phyloP scores from a whole-genome alignment of 495 filamentous ascomycete species.

The Cairneyella variabilis region DNA sequence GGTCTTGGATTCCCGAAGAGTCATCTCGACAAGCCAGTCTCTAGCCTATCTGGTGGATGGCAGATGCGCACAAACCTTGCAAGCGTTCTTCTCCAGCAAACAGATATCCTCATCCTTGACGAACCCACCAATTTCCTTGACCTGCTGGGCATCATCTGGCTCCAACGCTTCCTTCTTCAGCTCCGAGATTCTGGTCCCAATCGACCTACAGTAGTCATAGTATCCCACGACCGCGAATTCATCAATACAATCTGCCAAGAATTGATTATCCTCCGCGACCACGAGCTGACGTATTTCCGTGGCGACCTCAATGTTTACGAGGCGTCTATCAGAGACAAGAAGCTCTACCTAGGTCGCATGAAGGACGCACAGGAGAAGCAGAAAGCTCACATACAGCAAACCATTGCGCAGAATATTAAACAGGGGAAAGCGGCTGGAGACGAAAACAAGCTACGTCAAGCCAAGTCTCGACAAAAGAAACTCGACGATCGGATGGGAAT shows the following conservation, averaged over 20 bases:
- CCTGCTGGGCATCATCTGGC: slow-evolving; percentile 77
- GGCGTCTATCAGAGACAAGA: slow-evolving; percentile 58
- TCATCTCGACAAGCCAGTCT: slow-evolving; percentile 50
- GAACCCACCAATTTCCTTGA: slow-evolving; percentile 87
- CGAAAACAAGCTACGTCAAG: slow-evolving; percentile 74
- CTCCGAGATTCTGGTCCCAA: slow-evolving; percentile 38
- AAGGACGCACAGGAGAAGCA: slow-evolving; percentile 76
- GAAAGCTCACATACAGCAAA: slow-evolving; percentile 70
- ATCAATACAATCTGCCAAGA: slow-evolving; percentile 67
- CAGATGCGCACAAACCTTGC: slow-evolving; percentile 69
- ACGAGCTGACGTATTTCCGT: slow-evolving; percentile 61
- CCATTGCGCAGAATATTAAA: slow-evolving; percentile 64
- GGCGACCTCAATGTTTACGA: slow-evolving; percentile 70
- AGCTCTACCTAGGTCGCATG: slow-evolving; percentile 63
- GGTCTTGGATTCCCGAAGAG: slow-evolving; percentile 71
- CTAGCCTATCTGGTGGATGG: slow-evolving; percentile 74
- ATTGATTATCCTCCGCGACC: slow-evolving; percentile 68
- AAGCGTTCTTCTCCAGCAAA: slow-evolving; percentile 59
- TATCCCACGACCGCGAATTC: slow-evolving; percentile 79
- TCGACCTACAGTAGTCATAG: slow-evolving; percentile 56
- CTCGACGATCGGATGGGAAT: slow-evolving; percentile 76
- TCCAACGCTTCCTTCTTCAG: slow-evolving; percentile 62
- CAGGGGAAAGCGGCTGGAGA: slow-evolving; percentile 68
- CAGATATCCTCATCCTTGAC: slow-evolving; percentile 78
- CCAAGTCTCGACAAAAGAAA: slow-evolving; percentile 74